Evolutionary conservation across 2,329 filamentous ascomycete species (phyloP).

Genomic region (Fusarium papillatum): DNA sequence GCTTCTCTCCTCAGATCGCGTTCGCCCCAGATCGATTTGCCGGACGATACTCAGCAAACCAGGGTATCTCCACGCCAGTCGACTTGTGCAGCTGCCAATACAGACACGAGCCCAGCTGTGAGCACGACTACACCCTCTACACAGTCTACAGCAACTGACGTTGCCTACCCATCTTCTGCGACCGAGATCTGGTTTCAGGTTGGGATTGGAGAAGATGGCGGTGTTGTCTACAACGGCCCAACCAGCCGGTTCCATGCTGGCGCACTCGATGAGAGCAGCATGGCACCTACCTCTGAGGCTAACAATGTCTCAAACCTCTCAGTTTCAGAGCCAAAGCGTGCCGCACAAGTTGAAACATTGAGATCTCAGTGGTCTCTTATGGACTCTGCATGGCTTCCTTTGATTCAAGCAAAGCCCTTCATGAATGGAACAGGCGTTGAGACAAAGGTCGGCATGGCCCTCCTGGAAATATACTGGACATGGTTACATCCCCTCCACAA

Average conservation of each 20-base stretch:
- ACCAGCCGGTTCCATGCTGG: slow-evolving; percentile 39
- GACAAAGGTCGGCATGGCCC: slow-evolving; percentile 19
- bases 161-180: background rate
- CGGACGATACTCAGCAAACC: background rate
- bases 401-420: background rate
- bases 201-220: slow-evolving; percentile 37
- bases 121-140: background rate
- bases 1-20: background rate
- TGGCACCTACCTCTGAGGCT: background rate
- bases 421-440: slow-evolving; percentile 30
- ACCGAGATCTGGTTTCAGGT: slow-evolving; percentile 36
- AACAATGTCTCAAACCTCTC: background rate
- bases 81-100: background rate
- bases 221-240: slow-evolving; percentile 38
- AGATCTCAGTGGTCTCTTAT: background rate
- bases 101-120: background rate
- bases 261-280: background rate
- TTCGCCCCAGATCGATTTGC: background rate
- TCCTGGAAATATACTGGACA: slow-evolving; percentile 40
- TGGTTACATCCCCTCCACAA: slow-evolving; percentile 40
- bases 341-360: background rate
- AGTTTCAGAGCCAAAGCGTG: background rate
- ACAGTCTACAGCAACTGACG: background rate
- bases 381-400: background rate
- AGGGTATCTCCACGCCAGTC: background rate